Evolutionary conservation across 2,329 filamentous ascomycete genomes (phyloP).

Genomic region (Botrytis cinerea): DNA sequence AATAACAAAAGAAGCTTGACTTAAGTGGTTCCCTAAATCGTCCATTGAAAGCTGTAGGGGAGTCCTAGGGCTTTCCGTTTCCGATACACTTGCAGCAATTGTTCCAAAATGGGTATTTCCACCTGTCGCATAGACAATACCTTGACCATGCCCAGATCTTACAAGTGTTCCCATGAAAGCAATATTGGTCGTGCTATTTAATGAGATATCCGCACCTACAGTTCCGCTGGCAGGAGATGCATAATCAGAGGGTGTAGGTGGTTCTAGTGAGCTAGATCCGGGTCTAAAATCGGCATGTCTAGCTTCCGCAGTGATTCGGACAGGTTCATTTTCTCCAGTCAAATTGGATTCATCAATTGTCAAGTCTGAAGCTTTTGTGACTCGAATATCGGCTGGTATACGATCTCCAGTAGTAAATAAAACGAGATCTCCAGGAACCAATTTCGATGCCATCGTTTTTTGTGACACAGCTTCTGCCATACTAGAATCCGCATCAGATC

Average conservation of each 20-base stretch:
- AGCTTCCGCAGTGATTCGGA: slow-evolving; percentile 72
- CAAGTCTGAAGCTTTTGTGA: slow-evolving; percentile 85
- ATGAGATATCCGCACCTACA: slow-evolving; percentile 64
- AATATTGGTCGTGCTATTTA: slow-evolving; percentile 82
- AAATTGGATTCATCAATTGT: slow-evolving; percentile 96
- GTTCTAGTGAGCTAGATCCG: slow-evolving; percentile 41
- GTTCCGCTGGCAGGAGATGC: slow-evolving; percentile 58
- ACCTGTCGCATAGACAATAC: slow-evolving; percentile 95
- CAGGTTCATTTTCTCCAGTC: slow-evolving; percentile 94
- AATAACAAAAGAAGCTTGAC: slow-evolving; percentile 93
- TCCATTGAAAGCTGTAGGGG: slow-evolving; percentile 97
- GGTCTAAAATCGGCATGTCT: slow-evolving; percentile 43
- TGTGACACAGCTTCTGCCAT: slow-evolving; percentile 68
- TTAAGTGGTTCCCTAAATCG: slow-evolving; percentile 90
- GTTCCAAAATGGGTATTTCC: slow-evolving; percentile 93
- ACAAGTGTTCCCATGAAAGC: slow-evolving; percentile 98
- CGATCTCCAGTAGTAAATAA: slow-evolving; percentile 94
- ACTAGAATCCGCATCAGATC: slow-evolving; percentile 50
- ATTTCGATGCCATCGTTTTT: slow-evolving; percentile 81
- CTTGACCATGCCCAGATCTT: slow-evolving; percentile 91
- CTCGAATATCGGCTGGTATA: slow-evolving; percentile 92
- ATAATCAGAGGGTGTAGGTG: slow-evolving; percentile 58
- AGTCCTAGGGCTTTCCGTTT: slow-evolving; percentile 92
- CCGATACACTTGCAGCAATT: slow-evolving; percentile 89
- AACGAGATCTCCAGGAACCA: slow-evolving; percentile 91